Conservation (phyloP, 129 eudicot species). For the Rutidosis leptorrhynchoides region DNA sequence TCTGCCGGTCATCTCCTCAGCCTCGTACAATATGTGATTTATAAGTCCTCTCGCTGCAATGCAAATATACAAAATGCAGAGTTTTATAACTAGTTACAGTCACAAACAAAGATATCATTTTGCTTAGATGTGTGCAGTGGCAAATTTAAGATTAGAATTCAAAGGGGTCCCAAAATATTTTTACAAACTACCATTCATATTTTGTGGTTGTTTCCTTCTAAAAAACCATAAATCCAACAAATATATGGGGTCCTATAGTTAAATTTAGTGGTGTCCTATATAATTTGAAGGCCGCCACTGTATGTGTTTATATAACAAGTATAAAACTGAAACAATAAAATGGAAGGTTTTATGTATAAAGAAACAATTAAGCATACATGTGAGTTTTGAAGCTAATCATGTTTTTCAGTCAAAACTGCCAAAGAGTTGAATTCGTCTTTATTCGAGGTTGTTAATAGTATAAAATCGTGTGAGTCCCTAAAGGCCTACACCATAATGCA, state of each 20-base stretch:
- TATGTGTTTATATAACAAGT: background rate
- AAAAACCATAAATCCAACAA: no score
- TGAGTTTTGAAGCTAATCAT: background rate
- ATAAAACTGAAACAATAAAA: slow-evolving; percentile 11
- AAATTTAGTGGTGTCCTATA: no score
- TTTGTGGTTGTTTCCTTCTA: no score
- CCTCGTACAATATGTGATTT: slow-evolving; percentile 83
- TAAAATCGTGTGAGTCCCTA: background rate
- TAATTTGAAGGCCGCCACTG: no score
- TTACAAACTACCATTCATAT: no score
- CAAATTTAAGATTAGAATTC: no score
- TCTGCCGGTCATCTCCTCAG: slow-evolving; percentile 81
- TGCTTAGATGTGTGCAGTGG: background rate
- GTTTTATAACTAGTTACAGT: background rate
- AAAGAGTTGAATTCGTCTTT: background rate
- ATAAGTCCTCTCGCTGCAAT: slow-evolving; percentile 98
- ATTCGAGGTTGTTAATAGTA: no score
- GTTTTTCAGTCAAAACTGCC: background rate
- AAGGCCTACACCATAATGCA: background rate
- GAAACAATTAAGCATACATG: background rate
- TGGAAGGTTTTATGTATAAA: background rate
- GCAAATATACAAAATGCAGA: slow-evolving; percentile 22
- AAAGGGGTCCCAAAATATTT: no score
- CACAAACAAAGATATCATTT: background rate
- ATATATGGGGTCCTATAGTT: no score